Percentiles rank a stretch among this genome's conserved stretches.
phyloP scores from a whole-genome alignment of 2,329 filamentous ascomycete genomes.

The Dactylellina drechsleri region DNA sequence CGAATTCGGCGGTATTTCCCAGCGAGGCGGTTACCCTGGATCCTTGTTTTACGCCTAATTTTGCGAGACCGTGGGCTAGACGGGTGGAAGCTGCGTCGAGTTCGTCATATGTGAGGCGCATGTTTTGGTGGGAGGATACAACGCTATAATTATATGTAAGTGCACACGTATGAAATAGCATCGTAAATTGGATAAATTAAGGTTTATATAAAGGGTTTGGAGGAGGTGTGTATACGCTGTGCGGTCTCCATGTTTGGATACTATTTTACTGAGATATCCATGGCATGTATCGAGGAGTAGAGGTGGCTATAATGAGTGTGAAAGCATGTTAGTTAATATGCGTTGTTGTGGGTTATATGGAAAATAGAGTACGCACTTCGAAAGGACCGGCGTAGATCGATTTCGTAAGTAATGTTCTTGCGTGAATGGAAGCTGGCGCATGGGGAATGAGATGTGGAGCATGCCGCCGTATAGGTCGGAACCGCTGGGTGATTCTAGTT shows the following conservation, averaged over 20 bases:
- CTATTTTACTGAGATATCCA: slow-evolving; percentile 46
- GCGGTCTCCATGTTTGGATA: slow-evolving; percentile 40
- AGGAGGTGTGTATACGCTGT: slow-evolving; percentile 31
- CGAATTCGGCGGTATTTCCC: slow-evolving; percentile 86
- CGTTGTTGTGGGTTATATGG: slow-evolving; percentile 8
- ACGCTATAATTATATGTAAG: slow-evolving; percentile 64
- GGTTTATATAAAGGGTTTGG: neutral
- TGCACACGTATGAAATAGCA: too few relatives aligned
- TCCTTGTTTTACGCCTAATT: slow-evolving; percentile 79
- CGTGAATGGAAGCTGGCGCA: neutral
- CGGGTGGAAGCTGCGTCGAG: slow-evolving; percentile 81
- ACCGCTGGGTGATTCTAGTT: slow-evolving; percentile 20
- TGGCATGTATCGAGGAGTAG: slow-evolving; percentile 46
- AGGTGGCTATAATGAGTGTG: slow-evolving; percentile 21
- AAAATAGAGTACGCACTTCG: slow-evolving; percentile 22
- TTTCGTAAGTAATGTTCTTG: slow-evolving; percentile 36
- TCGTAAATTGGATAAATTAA: neutral
- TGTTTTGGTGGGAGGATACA: slow-evolving; percentile 71
- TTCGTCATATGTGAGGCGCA: slow-evolving; percentile 75
- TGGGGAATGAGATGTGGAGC: neutral
- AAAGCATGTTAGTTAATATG: slow-evolving; percentile 22
- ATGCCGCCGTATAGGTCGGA: slow-evolving; percentile 15
- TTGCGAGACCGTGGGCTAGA: slow-evolving; percentile 75
- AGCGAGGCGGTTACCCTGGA: slow-evolving; percentile 86
- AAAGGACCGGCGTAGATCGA: slow-evolving; percentile 44